Evolutionary conservation across 208 protist species (phyloP).

Genomic region (Trypanosoma melophagium): DNA sequence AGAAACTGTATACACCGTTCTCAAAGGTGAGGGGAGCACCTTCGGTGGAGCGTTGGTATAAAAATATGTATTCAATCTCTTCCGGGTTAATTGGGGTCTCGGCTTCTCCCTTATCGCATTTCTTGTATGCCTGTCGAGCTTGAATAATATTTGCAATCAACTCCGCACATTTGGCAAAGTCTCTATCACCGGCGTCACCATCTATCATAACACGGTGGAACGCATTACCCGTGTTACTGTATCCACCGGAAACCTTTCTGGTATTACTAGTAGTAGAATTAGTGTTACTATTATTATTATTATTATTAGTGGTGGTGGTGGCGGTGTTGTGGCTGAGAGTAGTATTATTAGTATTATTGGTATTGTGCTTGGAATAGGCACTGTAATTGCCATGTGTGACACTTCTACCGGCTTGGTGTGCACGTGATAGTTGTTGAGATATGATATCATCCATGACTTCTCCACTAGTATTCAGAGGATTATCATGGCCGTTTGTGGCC

Average conservation of each 20-base stretch:
- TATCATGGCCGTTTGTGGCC: not conserved
- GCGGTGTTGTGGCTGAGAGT: not conserved
- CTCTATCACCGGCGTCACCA: slow-evolving; percentile 71
- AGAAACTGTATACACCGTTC: slow-evolving; percentile 57
- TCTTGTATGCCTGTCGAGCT: slow-evolving; percentile 69
- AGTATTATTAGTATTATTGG: not conserved
- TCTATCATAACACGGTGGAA: slow-evolving; percentile 79
- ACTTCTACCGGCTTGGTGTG: not conserved
- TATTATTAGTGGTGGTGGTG: not conserved
- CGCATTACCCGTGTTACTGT: slow-evolving; percentile 2
- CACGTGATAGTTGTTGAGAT: slow-evolving; percentile 14
- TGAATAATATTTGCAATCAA: slow-evolving; percentile 69
- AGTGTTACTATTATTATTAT: not conserved
- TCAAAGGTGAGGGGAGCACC: slow-evolving; percentile 16
- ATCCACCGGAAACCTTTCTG: not conserved
- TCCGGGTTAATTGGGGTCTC: slow-evolving; percentile 38
- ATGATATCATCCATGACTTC: slow-evolving; percentile 1
- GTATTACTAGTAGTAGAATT: not conserved
- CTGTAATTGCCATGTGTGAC: not conserved
- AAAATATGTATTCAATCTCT: slow-evolving; percentile 29
- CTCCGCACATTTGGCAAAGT: slow-evolving; percentile 77
- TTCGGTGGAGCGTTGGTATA: not conserved
- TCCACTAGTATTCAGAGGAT: not conserved
- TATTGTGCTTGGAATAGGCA: not conserved
- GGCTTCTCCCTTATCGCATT: slow-evolving; percentile 62